Evolutionary conservation across 495 filamentous ascomycete species (phyloP).

Genomic region (Penicillium desertorum): DNA sequence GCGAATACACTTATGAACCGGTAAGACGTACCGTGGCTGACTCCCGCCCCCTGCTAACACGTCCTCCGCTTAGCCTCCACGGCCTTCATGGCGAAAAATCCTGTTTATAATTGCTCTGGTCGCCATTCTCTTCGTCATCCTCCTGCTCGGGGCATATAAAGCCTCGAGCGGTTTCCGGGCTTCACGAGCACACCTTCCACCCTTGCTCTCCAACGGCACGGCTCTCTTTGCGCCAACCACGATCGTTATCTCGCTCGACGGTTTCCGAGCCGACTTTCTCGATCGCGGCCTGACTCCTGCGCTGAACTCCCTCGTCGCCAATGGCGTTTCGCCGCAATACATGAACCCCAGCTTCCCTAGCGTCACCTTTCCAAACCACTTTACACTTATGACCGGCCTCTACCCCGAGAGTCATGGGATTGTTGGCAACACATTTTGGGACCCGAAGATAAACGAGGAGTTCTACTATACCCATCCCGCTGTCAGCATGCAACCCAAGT

Average conservation of each 20-base stretch:
- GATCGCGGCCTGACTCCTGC: constrained; percentile 78
- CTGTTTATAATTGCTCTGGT: constrained; percentile 40
- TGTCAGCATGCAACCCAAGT: constrained; percentile 73
- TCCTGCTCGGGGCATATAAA: constrained; percentile 56
- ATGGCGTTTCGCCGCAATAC: constrained; percentile 84
- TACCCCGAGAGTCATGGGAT: constrained; percentile 92
- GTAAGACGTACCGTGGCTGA: constrained; percentile 20
- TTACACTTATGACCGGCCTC: constrained; percentile 87
- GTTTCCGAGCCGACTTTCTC: constrained; percentile 96
- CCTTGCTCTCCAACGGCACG: constrained; percentile 61
- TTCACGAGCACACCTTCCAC: constrained; percentile 19
- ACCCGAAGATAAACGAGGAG: constrained; percentile 68
- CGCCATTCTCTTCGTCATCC: constrained; percentile 50
- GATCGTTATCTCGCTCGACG: constrained; percentile 90
- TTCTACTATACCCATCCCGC: constrained; percentile 82
- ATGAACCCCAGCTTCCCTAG: constrained; percentile 94
- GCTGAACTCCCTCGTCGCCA: constrained; percentile 72
- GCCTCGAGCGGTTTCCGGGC: constrained; percentile 42
- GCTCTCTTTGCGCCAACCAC: constrained; percentile 87
- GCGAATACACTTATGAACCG: constrained; percentile 33
- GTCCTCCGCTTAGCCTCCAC: constrained; percentile 15
- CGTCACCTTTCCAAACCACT: constrained; percentile 98
- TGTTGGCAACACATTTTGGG: constrained; percentile 93
- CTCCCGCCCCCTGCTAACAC: background rate
- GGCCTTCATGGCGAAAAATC: constrained; percentile 34